Base-by-base conservation (phyloP, 1,139 yeast genomes). In the Lodderomyces parapsilosis region DNA sequence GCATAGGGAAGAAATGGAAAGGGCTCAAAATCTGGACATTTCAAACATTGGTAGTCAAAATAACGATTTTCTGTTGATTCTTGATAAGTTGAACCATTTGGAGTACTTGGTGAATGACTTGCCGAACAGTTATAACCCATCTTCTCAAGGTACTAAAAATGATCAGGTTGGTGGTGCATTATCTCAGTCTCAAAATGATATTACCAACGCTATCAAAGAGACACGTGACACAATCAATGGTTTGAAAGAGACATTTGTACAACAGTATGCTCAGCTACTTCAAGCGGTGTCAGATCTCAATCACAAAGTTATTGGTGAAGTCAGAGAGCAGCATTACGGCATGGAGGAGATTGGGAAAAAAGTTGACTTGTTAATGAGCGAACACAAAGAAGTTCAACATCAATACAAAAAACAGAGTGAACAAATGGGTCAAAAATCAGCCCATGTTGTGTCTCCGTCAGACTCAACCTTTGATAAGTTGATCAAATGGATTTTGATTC, bases 261-360 rank as follows among this genome's bases (percentile, higher is more conserved):
- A 55, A n/a, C 76, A 71, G 47, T 66, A 66, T 44, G 53, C 63
- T 2, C 68, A 71, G 44, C 55, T 72, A 51, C 58, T 68, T 18
- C 54, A 53, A 3, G 63, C 76, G 0, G 56, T 73, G 4, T 51
- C 68, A 1, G 55, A 55, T 39, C 54, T 70, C 17, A 71, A 71
- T 46, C 70, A 70, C 42, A 68, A 62, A 43, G 65, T 71, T 8
- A 67, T 73, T 42, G 73, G 73, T 2, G 78, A 72, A 51, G 74
- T 74, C 3, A 62, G 74, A 50, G 75, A 68, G 47, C 76, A 74
- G 36, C 76, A 70, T 43, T 57, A 49, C 41, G 62, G 65, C 17
- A 62, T 67, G 40, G 68, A 63, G 15, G 70, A 64, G 42, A 45
- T 72, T 15, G 53, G 62, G 15, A 62, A 59, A 38, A 72, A 73